Evolutionary conservation across 2,329 filamentous ascomycete genomes (phyloP).

Genomic region (Leptodontidium sp.): DNA sequence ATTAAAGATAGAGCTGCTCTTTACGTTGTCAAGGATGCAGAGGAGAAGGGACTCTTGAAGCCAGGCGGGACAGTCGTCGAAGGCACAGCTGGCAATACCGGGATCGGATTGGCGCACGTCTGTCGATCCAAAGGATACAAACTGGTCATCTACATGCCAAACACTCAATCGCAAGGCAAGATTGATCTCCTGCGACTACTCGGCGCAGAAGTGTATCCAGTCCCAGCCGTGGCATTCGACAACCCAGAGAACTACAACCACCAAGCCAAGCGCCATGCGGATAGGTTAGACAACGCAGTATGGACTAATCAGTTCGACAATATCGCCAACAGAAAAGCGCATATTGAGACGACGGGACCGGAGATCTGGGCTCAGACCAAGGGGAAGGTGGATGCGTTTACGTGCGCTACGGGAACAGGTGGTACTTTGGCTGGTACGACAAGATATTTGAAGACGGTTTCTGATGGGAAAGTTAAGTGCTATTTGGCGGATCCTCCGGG

Average conservation of each 20-base stretch:
- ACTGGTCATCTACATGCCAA: slow-evolving; percentile 99
- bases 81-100: slow-evolving; percentile 96
- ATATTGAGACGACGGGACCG: slow-evolving; percentile 95
- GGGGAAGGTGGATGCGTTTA: slow-evolving; percentile 91
- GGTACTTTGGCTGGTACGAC: slow-evolving; percentile 92
- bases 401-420: slow-evolving; percentile 91
- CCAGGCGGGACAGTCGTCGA: slow-evolving; percentile 95
- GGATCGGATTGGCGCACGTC: slow-evolving; percentile 96
- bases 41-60: slow-evolving; percentile 82
- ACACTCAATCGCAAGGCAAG: slow-evolving; percentile 98
- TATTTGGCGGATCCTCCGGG: slow-evolving; percentile 95
- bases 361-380: slow-evolving; percentile 95
- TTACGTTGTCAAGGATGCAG: slow-evolving; percentile 92
- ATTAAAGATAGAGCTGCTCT: slow-evolving; percentile 97
- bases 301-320: slow-evolving; percentile 99
- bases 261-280: slow-evolving; percentile 90
- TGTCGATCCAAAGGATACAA: slow-evolving; percentile 92
- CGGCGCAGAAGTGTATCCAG: slow-evolving; percentile 94
- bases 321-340: slow-evolving; percentile 88
- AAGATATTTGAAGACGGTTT: slow-evolving; percentile 85
- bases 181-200: slow-evolving; percentile 90
- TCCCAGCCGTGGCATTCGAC: slow-evolving; percentile 94
- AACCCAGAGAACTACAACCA: slow-evolving; percentile 98
- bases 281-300: slow-evolving; percentile 83
- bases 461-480: slow-evolving; percentile 79